These are phyloP conservation scores for Agaricus subrufescens DNA, from an alignment of 768 basidiomycete genomes.

Conservation along the genomic window DNA sequence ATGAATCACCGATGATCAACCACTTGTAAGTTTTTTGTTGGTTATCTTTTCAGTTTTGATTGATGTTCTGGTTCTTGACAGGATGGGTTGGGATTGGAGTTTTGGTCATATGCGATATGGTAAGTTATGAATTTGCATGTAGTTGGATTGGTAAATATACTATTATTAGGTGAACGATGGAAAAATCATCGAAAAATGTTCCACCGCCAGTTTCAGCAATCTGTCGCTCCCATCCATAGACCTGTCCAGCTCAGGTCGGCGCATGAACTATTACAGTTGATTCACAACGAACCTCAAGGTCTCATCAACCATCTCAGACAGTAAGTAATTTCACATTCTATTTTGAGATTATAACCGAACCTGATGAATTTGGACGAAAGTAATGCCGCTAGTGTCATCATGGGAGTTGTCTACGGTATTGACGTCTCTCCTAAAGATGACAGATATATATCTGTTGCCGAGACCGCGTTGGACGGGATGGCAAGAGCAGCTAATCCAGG, in stretches of 20 bases:
- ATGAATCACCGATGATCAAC: constrained; percentile 42
- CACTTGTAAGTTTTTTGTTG: constrained; percentile 32
- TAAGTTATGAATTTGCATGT: constrained; percentile 7
- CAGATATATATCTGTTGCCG: constrained; percentile 45
- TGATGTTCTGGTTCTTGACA: constrained; percentile 8
- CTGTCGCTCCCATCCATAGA: constrained; percentile 35
- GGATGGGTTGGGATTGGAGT: constrained; percentile 42
- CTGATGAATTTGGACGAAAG: constrained; percentile 18
- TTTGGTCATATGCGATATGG: constrained; percentile 52
- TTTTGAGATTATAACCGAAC: constrained; percentile 5
- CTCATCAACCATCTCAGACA: constrained; percentile 46
- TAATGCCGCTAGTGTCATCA: constrained; percentile 47
- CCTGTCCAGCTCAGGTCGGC: constrained; percentile 42
- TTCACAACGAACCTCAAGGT: constrained; percentile 37
- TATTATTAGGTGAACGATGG: constrained; percentile 43
- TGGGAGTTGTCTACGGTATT: constrained; percentile 51
- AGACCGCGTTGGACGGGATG: constrained; percentile 47
- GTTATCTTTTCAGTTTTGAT: not conserved
- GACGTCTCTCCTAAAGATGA: constrained; percentile 36
- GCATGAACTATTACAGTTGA: constrained; percentile 37
- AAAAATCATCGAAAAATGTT: constrained; percentile 49
- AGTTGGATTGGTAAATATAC: not conserved
- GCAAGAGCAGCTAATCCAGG: constrained; percentile 46
- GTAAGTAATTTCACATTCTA: constrained; percentile 24
- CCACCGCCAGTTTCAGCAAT: constrained; percentile 45